A percentile compares a stretch with the other conserved stretches of the same genome.
phyloP scores from a whole-genome alignment of 257 asterid genomes.

The Jacaranda copaia region DNA sequence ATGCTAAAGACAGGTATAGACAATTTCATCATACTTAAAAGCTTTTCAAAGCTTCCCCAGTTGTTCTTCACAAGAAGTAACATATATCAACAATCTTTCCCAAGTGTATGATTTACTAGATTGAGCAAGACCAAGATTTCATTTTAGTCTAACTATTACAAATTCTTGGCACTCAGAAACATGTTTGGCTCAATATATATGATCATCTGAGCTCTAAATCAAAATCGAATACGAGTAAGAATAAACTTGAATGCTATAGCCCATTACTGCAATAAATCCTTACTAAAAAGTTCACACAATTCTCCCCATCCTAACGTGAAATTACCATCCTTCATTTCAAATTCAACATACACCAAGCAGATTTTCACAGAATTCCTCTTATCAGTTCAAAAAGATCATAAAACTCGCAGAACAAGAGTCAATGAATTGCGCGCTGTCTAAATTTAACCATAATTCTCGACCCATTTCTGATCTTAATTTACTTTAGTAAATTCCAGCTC shows the following conservation, averaged over 20 bases:
- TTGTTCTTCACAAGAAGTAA: not conserved
- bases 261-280: not conserved
- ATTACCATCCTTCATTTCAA: not conserved
- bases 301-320: not conserved
- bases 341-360: not conserved
- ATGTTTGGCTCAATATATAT: not conserved
- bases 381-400: not conserved
- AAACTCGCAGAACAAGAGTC: not conserved
- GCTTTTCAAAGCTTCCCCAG: not conserved
- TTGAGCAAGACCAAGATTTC: not conserved
- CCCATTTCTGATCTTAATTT: not conserved
- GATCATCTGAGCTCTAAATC: not conserved
- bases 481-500: not conserved
- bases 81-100: not conserved
- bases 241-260: not conserved
- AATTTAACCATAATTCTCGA: not conserved
- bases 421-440: not conserved
- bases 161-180: not conserved
- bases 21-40: slow-evolving; percentile 1
- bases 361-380: not conserved
- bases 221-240: too few relatives aligned
- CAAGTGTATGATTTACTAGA: not conserved
- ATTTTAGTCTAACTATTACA: not conserved
- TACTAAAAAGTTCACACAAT: not conserved
- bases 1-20: not conserved